Conservation (phyloP, 257 asterid species). For the Nicotiana undulata region DNA sequence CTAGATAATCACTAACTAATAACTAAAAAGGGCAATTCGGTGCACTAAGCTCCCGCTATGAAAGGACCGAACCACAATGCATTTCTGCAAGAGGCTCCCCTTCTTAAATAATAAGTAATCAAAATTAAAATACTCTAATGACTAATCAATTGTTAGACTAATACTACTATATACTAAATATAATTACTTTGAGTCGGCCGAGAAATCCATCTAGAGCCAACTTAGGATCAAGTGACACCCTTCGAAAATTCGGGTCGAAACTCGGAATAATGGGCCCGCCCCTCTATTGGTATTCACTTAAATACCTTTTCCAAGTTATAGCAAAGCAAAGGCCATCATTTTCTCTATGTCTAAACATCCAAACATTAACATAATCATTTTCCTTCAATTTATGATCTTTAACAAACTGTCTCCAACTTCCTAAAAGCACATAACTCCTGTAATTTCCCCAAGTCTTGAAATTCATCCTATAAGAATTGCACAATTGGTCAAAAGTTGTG, state of each 20-base stretch:
- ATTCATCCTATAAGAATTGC: neutral
- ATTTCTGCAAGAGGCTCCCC: no score
- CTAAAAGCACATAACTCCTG: neutral
- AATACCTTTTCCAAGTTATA: neutral
- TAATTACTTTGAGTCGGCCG: neutral
- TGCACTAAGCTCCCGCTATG: no score
- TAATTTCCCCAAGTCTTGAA: constrained; percentile 8
- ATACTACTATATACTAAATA: neutral
- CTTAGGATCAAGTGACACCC: no score
- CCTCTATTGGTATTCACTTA: no score
- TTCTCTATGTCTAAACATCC: constrained; percentile 1
- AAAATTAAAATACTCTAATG: neutral
- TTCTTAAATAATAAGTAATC: neutral
- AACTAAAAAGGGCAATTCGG: no score
- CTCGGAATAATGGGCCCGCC: no score
- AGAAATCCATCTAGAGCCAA: neutral
- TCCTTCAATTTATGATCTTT: neutral
- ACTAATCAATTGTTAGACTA: neutral
- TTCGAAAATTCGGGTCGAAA: no score
- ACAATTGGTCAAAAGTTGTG: neutral
- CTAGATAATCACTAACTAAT: neutral
- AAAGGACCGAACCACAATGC: no score
- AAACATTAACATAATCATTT: neutral
- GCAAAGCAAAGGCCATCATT: neutral
- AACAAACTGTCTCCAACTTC: neutral